Percentiles rank a stretch among this genome's conserved stretches.
phyloP scores from a whole-genome alignment of 257 asterid genomes.

The Petunia axillaris region DNA sequence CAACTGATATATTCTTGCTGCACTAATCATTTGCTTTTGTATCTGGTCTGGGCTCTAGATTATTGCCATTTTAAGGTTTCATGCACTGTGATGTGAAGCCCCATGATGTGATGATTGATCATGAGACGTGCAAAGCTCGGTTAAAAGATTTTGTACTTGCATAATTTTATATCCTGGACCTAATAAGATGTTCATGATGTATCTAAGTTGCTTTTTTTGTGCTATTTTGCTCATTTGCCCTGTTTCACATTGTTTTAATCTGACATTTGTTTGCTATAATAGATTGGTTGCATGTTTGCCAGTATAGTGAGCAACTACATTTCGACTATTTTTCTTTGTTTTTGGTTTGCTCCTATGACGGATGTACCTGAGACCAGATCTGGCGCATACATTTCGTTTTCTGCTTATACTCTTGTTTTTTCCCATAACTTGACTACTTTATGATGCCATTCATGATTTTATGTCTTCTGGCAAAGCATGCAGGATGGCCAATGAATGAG shows the following conservation, averaged over 20 bases:
- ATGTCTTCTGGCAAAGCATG: not conserved
- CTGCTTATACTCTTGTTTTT: not conserved
- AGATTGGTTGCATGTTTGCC: slow-evolving; percentile 84
- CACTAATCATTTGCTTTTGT: no score
- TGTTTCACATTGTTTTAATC: no score
- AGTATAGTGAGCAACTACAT: slow-evolving; percentile 63
- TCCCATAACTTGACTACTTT: not conserved
- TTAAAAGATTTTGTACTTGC: slow-evolving; percentile 75
- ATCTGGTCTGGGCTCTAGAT: slow-evolving; percentile 48
- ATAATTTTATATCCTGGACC: slow-evolving; percentile 65
- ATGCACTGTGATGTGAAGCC: slow-evolving; percentile 80
- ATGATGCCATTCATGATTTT: not conserved
- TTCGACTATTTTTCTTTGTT: not conserved
- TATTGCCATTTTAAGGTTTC: slow-evolving; percentile 72
- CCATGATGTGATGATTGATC: slow-evolving; percentile 71
- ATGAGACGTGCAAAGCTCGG: slow-evolving; percentile 61
- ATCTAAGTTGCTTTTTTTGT: slow-evolving; percentile 51
- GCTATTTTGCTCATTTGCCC: not conserved
- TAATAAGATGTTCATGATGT: slow-evolving; percentile 69
- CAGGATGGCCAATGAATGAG: no score
- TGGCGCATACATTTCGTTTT: not conserved
- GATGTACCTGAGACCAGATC: not conserved
- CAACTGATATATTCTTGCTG: no score
- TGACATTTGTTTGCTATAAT: not conserved
- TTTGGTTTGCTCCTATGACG: not conserved